Base-by-base conservation (phyloP, 768 basidiomycete genomes). In the Auricularia auricula-judae region DNA sequence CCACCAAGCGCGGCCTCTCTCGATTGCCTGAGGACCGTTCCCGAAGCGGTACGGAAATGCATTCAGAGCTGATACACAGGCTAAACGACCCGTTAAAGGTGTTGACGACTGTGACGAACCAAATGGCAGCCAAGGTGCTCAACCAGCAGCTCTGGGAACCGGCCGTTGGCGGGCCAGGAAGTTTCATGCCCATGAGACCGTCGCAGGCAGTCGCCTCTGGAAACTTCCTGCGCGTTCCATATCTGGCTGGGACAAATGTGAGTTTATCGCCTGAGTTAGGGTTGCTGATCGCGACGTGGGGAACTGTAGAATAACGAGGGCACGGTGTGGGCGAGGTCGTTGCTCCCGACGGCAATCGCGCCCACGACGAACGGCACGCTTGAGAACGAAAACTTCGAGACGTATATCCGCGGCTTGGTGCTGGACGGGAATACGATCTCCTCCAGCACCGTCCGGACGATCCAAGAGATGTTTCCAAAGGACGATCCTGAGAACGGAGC, bases 371-470 rank as follows among this genome's bases (percentile, higher is more conserved):
- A 34, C 35, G 33, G 11, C 36, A 68, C 72, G 0, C 73, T 77
- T 8, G 78, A 85, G 70, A 75, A 77, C 14, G 66, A 73, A 0
- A 76, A 77, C 0, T 83, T 86, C 70, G 74, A 76, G 42, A 68
- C 72, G 33, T 86, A 81, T 74, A 79, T 86, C 63, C 71, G 72
- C 12, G 68, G 75, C 14, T 74, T 84, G 18, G 67, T 85, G n/a
- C 78, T 84, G 60, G 84, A 86, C 67, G 80, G 82, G 64, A 79
- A 75, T 21, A 82, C 80, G 2, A 36, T 84, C 34, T 80, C 80
- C 0, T 64, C 68, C 14, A 75, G 78, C 64, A 73, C 80, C n/a
- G 65, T 84, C 2, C 66, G 76, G 36, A 69, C 74, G 2, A 76
- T 82, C 43, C 69, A 78, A 36, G 47, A 63, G 0, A 65, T 81